Base-by-base conservation (phyloP, 768 basidiomycete genomes). In the Tephrocybe sp. region DNA sequence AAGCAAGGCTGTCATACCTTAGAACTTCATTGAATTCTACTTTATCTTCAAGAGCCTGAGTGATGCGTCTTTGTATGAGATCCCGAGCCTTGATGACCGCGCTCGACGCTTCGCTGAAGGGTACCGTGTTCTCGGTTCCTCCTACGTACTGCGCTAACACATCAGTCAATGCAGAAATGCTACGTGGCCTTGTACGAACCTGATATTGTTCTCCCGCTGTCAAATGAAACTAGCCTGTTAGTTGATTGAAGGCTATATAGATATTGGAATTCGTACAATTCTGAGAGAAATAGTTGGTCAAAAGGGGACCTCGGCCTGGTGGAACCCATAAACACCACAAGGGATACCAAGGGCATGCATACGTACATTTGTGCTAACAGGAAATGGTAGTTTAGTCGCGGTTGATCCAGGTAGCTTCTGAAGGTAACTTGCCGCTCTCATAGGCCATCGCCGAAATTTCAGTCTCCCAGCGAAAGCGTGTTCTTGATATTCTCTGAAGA, bases 271-370 rank as follows among this genome's bases (percentile, higher is more conserved):
- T 26, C 26, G 26, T 26, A 89, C 89, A 81, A 51, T 92, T 92
- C 56, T 92, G 89, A 12, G 89, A 91, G 59, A 92, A 92, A 60
- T 92, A 92, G 60, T 88, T 86, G 4, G 89, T 85, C 43, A 92
- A 68, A 3, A 91, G 66, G 3, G 74, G 64, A 6, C 89, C 89
- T 36, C 87, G 80, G 58, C 80, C 89, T 91, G 49, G 11, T 54
- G 51, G 47, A 54, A 36, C 48, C n/a, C 35, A 39, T 51, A 35
- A 45, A 34, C 40, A 5, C 32, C 23, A 14, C 8, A 13, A 23
- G 32, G 34, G 12, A 35, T 12, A 4, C n/a, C 36, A 41, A 14
- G 22, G 23, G 20, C 22, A 40, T 38, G 36, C 16, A 39, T 48
- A 43, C 59, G 48, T 69, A 88, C 87, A 81, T 76, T 83, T 87